These are phyloP conservation scores for Paramecium biaurelia DNA, from an alignment of 73 alveolate genomes.

Conservation along the genomic window DNA sequence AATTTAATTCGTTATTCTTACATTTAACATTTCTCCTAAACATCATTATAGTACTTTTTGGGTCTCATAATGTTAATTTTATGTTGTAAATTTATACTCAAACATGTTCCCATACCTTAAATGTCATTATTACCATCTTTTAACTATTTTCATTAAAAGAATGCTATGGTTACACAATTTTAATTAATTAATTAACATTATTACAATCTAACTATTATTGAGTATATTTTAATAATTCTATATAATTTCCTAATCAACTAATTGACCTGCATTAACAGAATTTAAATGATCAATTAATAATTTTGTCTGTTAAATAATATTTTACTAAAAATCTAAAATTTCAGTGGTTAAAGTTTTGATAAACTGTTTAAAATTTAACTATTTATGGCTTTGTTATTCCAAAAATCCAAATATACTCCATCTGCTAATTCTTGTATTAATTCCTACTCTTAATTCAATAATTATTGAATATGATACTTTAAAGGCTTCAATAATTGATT, in stretches of 20 bases:
- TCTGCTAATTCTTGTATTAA: neutral
- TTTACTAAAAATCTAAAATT: neutral
- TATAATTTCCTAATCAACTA: neutral
- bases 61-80: neutral
- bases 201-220: neutral
- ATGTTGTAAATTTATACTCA: neutral
- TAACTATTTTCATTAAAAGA: neutral
- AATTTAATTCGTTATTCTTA: neutral
- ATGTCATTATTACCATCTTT: neutral
- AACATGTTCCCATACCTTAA: neutral
- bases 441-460: neutral
- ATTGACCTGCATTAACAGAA: neutral
- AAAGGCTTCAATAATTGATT: neutral
- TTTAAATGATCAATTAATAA: neutral
- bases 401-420: neutral
- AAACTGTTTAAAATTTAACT: neutral
- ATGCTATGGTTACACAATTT: neutral
- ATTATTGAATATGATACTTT: neutral
- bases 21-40: neutral
- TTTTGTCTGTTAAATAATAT: neutral
- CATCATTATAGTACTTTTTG: neutral
- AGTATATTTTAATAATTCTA: neutral
- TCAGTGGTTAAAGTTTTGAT: neutral
- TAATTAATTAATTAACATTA: neutral
- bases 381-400: neutral